phyloP scores from a whole-genome alignment of 2,329 filamentous ascomycete species.

The Trichoderma breve region DNA sequence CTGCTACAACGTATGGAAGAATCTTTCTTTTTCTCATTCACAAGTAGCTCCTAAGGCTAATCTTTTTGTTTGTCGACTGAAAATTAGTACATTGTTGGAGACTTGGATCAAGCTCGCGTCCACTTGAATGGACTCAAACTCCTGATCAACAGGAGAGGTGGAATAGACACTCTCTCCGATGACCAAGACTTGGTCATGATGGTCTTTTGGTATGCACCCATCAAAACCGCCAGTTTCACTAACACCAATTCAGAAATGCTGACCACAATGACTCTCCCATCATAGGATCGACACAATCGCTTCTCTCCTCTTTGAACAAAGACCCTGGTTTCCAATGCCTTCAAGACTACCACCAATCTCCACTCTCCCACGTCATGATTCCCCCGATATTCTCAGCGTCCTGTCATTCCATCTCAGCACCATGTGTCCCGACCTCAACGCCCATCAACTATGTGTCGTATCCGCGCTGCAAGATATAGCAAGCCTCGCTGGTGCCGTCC shows the following conservation, averaged over 20 bases:
- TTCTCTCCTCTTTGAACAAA: conserved; percentile 7
- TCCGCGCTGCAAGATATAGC: background rate
- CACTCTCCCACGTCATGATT: background rate
- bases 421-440: background rate
- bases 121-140: conserved; percentile 8
- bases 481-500: background rate
- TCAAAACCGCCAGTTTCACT: background rate
- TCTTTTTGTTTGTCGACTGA: background rate
- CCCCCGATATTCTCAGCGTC: background rate
- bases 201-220: conserved; percentile 1
- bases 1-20: conserved; percentile 11
- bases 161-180: conserved; percentile 4
- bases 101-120: conserved; percentile 7
- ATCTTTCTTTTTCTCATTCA: background rate
- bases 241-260: background rate
- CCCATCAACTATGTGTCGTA: background rate
- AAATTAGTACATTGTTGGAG: background rate
- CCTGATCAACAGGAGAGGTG: conserved; percentile 8
- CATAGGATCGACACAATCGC: conserved; percentile 12
- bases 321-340: conserved; percentile 8
- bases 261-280: background rate
- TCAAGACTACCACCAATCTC: background rate
- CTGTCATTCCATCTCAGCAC: background rate
- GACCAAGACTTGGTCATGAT: background rate
- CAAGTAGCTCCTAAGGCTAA: background rate